Evolutionary conservation across 2,329 filamentous ascomycete genomes (phyloP), one percentile per base, ranked within the genome.

Genomic region (Aciculosporium take): DNA sequence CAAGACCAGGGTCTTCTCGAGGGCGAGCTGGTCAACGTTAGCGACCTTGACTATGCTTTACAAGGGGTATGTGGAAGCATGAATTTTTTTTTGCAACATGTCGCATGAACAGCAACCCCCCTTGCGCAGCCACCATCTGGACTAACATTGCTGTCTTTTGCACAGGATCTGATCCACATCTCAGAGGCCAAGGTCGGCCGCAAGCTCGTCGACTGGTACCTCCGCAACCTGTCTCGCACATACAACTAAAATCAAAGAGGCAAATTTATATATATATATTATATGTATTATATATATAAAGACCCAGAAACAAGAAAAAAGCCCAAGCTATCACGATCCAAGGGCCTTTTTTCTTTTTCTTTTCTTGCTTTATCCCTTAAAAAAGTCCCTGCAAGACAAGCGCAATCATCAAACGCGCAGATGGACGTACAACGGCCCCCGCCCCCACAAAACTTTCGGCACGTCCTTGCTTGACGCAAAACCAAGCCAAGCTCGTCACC

Each of bases 121-220:
- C 7, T 32, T 15, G 20, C 12, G 18, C 24, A 2, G 20, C n/a
- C 3, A 25, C 9, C 35, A 31, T 28, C 15, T 23, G 24, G 25
- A 43, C 53, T 59, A 52, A 59, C 47, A 2, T 4, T 12, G 5
- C 9, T 30, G 12, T 13, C 6, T 36, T 17, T 25, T 17, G 10
- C 29, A 36, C 53, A 87, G 82, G 89, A 98, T 61, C 69, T 98
- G 56, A 98, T 98, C 62, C 91, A 98, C 67, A 91, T 98, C 53
- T 95, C 89, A 45, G 91, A 98, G 68, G 89, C 89, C 52, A 98
- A 98, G 80, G 87, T 95, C 46, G 91, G 91, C 59, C 78, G 91
- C 56, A 93, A 91, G 69, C 71, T 98, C 57, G 89, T 98, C 50
- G 91, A 98, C 67, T 98, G 91, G 91, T 98, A 98, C 65, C 76